A percentile compares a stretch with the other conserved stretches of the same genome.
phyloP scores from a whole-genome alignment of 768 basidiomycete genomes.

The Mrakia frigida region DNA sequence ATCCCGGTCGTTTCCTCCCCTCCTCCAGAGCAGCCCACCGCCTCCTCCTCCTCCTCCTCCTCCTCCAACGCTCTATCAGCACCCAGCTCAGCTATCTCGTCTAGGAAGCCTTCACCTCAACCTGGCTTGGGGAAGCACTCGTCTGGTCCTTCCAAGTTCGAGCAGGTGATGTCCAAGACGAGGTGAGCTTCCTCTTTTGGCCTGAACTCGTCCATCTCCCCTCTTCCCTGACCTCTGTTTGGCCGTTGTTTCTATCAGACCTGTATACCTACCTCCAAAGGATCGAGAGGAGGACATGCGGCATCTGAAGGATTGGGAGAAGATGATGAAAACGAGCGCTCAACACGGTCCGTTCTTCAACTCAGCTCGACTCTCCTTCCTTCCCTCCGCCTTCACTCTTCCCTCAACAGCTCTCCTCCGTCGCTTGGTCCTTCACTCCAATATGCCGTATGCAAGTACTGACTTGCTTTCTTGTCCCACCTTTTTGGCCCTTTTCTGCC shows the following conservation, averaged over 20 bases:
- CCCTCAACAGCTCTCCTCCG: not conserved
- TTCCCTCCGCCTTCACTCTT: not conserved
- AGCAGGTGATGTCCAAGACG: slow-evolving; percentile 18
- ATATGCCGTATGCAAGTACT: too few species aligned
- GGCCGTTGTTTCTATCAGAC: not conserved
- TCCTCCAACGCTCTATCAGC: not conserved
- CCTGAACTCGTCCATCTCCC: too few species aligned
- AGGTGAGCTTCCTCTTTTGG: not conserved
- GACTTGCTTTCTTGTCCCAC: not conserved
- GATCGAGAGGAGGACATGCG: slow-evolving; percentile 25
- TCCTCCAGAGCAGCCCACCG: not conserved
- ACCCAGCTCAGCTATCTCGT: not conserved
- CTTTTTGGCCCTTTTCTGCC: not conserved
- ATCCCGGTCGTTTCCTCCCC: not conserved
- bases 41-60: not conserved
- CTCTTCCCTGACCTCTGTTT: not conserved
- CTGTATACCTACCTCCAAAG: slow-evolving; percentile 24
- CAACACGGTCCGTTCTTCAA: not conserved
- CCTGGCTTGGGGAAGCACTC: not conserved
- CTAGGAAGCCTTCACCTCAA: not conserved
- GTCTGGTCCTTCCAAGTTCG: slow-evolving; percentile 9
- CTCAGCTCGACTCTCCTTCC: not conserved
- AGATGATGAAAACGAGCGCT: slow-evolving; percentile 23
- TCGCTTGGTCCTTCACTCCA: too few species aligned
- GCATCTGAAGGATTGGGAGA: slow-evolving; percentile 21